phyloP scores from a whole-genome alignment of 1,284 basidiomycete genomes.

The Cutaneotrichosporon dermatis region DNA sequence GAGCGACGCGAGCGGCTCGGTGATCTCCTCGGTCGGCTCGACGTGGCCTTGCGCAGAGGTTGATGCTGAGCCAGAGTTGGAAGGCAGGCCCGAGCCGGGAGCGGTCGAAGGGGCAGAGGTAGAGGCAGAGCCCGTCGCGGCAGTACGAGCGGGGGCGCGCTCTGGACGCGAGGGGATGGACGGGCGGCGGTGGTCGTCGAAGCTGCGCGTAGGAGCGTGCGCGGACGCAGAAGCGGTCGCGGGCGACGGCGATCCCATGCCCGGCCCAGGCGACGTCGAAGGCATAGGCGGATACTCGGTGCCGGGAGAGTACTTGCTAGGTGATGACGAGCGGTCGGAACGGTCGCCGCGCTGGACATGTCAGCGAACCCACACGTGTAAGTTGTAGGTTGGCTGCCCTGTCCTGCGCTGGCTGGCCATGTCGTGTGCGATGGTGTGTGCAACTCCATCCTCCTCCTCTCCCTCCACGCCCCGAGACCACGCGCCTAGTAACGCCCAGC shows the following conservation, averaged over 20 bases:
- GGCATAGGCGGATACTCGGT: constrained; percentile 15
- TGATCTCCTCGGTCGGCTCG: constrained; percentile 3
- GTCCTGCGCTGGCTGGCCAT: not conserved
- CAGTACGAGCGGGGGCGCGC: not conserved
- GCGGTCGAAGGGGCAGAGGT: not conserved
- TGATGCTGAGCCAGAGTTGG: not conserved
- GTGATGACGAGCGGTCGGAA: constrained; percentile 14
- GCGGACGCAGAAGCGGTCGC: constrained; percentile 2
- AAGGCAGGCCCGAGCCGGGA: not conserved
- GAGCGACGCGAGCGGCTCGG: not conserved
- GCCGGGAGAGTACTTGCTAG: constrained; percentile 10
- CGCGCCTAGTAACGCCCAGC: constrained; percentile 4
- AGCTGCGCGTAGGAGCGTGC: not conserved
- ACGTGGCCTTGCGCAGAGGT: not conserved
- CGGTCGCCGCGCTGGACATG: not conserved
- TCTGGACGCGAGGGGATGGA: not conserved
- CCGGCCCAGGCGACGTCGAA: not conserved
- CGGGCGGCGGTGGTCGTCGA: not conserved
- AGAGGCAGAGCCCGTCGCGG: not conserved
- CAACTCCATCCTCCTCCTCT: not conserved
- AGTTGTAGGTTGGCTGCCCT: constrained; percentile 4
- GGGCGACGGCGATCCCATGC: not conserved
- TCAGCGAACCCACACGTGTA: constrained; percentile 16
- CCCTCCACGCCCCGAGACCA: not conserved
- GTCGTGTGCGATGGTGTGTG: not conserved